Conservation (phyloP, 164 flowering plant species). For the Aristolochia contorta region DNA sequence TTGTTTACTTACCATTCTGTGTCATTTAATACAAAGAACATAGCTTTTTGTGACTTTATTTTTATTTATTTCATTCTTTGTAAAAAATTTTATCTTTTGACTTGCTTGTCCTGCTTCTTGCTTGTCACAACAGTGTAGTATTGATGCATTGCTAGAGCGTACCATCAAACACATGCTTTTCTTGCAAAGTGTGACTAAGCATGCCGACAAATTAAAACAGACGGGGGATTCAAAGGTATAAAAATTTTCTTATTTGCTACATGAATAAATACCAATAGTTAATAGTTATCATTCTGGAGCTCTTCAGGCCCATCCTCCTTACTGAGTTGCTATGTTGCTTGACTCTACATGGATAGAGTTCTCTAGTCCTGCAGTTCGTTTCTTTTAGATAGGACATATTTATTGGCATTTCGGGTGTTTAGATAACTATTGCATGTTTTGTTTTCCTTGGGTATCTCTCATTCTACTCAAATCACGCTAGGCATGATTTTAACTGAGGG, state of each 20-base stretch:
- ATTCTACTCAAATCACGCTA: too few species aligned
- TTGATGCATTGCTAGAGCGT: constrained; percentile 85
- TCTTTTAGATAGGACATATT: not conserved
- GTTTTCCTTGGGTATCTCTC: too few species aligned
- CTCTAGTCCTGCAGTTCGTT: not conserved
- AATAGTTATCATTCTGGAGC: not conserved
- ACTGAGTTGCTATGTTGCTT: not conserved
- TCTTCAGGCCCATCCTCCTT: too few species aligned
- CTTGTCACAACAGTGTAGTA: constrained; percentile 76
- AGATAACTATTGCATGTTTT: too few species aligned
- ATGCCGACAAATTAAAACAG: constrained; percentile 85
- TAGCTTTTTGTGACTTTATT: not conserved
- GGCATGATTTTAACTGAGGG: too few species aligned
- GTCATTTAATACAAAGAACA: too few species aligned
- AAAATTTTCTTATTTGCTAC: not conserved
- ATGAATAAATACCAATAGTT: not conserved
- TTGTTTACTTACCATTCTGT: not conserved
- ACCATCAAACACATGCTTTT: constrained; percentile 98
- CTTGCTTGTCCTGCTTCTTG: not conserved
- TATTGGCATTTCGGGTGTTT: not conserved
- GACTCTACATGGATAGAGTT: not conserved
- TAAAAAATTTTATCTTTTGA: constrained; percentile 4
- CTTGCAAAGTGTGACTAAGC: constrained; percentile 96
- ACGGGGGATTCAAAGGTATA: constrained; percentile 69
- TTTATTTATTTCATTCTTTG: not conserved